Evolutionary conservation across 2,329 filamentous ascomycete species (phyloP), one percentile per base, ranked within the genome.

Genomic region (Neofusicoccum sp.): DNA sequence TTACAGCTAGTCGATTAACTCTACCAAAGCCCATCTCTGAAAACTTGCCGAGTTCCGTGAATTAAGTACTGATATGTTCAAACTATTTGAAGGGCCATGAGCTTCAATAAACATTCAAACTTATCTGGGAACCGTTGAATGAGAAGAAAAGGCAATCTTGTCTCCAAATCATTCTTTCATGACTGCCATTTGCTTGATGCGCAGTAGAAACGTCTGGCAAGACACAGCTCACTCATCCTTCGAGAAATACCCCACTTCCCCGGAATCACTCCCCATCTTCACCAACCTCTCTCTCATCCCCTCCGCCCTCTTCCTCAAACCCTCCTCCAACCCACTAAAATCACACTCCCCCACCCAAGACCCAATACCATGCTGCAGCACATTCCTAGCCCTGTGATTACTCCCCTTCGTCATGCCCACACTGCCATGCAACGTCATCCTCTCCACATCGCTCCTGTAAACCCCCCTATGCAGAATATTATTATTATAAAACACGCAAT

Each of bases 401-500:
- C 83, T 83, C 1, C 83, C 86, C 2, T 72, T 75, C 0, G 78
- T 78, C 66, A 87, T 83, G 1, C 89, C 89, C 48, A 90, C 88
- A 60, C 85, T 88, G 6, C 89, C 89, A 73, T 91, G 89, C 68
- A 91, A 74, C 63, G 88, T 91, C 80, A 88, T 82, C 26, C 89
- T 77, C 75, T 90, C 86, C 66, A 78, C 82, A 1, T 40, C 67
- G 11, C 76, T 74, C 65, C 82, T 77, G 72, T 91, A 92, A 30
- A 84, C 84, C 1, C 89, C 89, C 3, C 89, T 79, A 69, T 91
- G 89, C 64, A 96, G 73, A 65, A 96, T 96, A 73, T 96, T 96
- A 70, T 93, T 96, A 73, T 96, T 87, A 71, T 96, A 96, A 69
- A 96, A 96, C 43, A 89, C 89, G 14, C 89, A 85, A 74, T 96